Evolutionary conservation across 2,329 filamentous ascomycete species (phyloP).

Genomic region (Ceratocystis variospora): DNA sequence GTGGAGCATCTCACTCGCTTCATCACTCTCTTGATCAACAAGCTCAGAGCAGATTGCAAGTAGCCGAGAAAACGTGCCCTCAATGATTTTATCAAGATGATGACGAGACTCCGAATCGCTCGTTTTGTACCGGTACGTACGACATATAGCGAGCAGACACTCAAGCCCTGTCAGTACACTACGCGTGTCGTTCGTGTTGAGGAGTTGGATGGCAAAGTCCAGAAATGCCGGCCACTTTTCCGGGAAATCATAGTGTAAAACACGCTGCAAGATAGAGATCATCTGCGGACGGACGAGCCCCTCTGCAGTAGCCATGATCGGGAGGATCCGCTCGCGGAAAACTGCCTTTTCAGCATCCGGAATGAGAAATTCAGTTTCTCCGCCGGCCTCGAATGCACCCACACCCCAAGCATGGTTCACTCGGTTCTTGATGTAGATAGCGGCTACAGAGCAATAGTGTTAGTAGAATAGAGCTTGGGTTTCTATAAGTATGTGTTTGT

Average conservation of each 20-base stretch:
- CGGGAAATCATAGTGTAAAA: conserved; percentile 91
- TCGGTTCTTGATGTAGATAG: conserved; percentile 96
- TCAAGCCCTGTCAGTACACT: conserved; percentile 89
- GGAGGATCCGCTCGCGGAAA: conserved; percentile 77
- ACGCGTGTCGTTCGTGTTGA: conserved; percentile 71
- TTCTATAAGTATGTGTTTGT: too few relatives aligned
- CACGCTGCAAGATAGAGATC: conserved; percentile 86
- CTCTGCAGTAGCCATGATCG: conserved; percentile 68
- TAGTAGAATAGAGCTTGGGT: background rate
- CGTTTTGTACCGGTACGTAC: conserved; percentile 85
- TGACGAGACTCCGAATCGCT: conserved; percentile 59
- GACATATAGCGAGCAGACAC: conserved; percentile 86
- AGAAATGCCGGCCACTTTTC: conserved; percentile 88
- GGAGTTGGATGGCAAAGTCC: conserved; percentile 76
- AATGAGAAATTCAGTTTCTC: conserved; percentile 56
- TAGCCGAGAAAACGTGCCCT: conserved; percentile 76
- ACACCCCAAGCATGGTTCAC: conserved; percentile 84
- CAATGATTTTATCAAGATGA: conserved; percentile 91
- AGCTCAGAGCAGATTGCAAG: conserved; percentile 77
- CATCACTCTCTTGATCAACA: conserved; percentile 78
- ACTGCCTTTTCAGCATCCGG: conserved; percentile 77
- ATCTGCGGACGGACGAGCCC: conserved; percentile 81
- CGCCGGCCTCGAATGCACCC: conserved; percentile 60
- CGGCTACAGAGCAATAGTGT: conserved; percentile 43
- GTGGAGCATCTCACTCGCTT: conserved; percentile 93